A percentile compares a stretch with the other conserved stretches of the same genome.
These are phyloP conservation scores for Rhynchospora breviuscula DNA, from an alignment of 176 grass and related monocot genomes.

Conservation along the genomic window DNA sequence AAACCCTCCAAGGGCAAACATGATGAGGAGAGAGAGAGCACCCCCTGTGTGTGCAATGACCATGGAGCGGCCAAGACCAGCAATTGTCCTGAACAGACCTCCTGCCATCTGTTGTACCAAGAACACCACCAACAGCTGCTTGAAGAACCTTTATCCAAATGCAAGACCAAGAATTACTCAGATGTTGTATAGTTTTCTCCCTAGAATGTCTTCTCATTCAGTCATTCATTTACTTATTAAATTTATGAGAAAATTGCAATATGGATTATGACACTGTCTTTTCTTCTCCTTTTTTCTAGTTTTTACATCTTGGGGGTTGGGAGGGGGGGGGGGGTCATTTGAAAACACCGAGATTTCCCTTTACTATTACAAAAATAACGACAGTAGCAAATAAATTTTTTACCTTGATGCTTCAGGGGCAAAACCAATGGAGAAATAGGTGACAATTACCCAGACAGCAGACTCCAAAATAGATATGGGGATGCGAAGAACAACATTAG, in stretches of 20 bases:
- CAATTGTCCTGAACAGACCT: slow-evolving; percentile 74
- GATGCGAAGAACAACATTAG: slow-evolving; percentile 66
- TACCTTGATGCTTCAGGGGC: slow-evolving; percentile 89
- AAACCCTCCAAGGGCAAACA: slow-evolving; percentile 94
- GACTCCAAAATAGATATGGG: slow-evolving; percentile 86
- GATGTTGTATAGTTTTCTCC: background rate
- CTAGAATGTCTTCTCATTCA: background rate
- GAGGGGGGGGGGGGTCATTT: background rate
- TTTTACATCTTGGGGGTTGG: background rate
- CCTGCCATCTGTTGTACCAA: slow-evolving; percentile 92
- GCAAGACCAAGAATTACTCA: slow-evolving; percentile 14
- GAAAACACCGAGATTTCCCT: no score
- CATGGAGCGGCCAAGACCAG: slow-evolving; percentile 84
- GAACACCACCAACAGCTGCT: slow-evolving; percentile 87
- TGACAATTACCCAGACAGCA: slow-evolving; percentile 67
- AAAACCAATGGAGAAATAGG: slow-evolving; percentile 86
- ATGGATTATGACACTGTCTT: background rate
- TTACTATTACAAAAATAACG: background rate
- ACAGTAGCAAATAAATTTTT: background rate
- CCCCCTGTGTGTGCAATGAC: slow-evolving; percentile 91
- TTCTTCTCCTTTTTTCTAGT: background rate
- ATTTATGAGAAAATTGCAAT: background rate
- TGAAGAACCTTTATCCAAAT: slow-evolving; percentile 76
- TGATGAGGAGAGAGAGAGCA: slow-evolving; percentile 69
- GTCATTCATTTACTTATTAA: background rate